Conservation (phyloP, 2,329 filamentous ascomycete species). For the Dendrostoma leiphaemia region DNA sequence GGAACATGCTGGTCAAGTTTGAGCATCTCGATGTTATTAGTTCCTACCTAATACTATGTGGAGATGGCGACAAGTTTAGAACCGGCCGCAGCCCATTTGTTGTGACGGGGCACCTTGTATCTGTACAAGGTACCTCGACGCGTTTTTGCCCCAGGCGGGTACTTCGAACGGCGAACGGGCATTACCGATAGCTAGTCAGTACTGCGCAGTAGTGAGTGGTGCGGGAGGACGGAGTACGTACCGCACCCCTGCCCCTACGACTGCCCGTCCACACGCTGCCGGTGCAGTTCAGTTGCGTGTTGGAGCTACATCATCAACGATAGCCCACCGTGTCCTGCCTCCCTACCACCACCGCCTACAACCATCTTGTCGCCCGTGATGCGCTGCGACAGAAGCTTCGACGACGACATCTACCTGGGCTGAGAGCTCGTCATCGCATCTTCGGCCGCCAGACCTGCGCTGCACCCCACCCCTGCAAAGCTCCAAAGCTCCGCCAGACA, state of each 20-base stretch:
- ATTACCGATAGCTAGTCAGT: no score
- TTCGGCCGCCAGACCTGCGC: not conserved
- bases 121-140: no score
- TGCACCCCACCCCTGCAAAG: slow-evolving; percentile 11
- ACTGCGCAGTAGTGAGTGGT: no score
- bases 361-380: slow-evolving; percentile 13
- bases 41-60: no score
- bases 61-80: no score
- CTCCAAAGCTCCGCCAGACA: slow-evolving; percentile 15
- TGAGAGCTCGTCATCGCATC: slow-evolving; percentile 10
- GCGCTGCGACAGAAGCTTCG: slow-evolving; percentile 5
- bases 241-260: not conserved
- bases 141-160: no score
- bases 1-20: no score
- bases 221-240: not conserved
- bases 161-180: no score
- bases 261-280: not conserved
- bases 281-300: not conserved
- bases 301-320: slow-evolving; percentile 14
- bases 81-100: not conserved
- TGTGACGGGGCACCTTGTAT: no score
- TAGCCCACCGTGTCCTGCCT: slow-evolving; percentile 4
- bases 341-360: not conserved
- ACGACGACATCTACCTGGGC: slow-evolving; percentile 4
- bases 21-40: no score